A percentile compares a stretch with the other conserved stretches of the same genome.
Evolutionary conservation across 2,329 filamentous ascomycete genomes (phyloP).

Genomic region (Pseudocercospora musae): DNA sequence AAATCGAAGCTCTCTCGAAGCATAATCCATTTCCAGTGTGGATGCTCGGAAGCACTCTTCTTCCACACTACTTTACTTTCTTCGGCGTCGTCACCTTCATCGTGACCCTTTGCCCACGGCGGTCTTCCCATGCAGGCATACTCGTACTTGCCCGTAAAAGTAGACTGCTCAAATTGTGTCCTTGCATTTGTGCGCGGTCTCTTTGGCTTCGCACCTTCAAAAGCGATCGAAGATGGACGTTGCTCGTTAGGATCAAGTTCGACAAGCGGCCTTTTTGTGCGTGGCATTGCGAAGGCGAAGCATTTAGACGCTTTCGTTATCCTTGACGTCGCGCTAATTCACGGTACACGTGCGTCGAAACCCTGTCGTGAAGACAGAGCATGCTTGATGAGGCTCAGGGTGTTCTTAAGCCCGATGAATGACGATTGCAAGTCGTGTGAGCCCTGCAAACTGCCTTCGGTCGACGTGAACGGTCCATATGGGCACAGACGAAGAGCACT

Average conservation of each 20-base stretch:
- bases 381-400: background rate
- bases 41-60: constrained; percentile 7
- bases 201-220: constrained; percentile 3
- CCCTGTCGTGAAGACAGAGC: background rate
- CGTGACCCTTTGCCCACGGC: constrained; percentile 4
- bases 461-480: no score
- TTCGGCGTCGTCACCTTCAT: background rate
- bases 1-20: constrained; percentile 6
- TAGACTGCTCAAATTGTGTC: constrained; percentile 7
- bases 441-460: background rate
- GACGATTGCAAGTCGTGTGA: background rate
- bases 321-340: background rate
- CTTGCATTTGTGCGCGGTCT: constrained; percentile 5
- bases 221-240: background rate
- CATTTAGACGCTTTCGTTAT: background rate
- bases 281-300: constrained; percentile 6
- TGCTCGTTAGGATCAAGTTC: constrained; percentile 8
- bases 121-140: constrained; percentile 7
- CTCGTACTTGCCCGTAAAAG: constrained; percentile 7
- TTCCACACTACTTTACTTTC: background rate
- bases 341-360: background rate
- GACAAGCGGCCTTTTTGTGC: constrained; percentile 4
- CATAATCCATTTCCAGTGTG: constrained; percentile 12
- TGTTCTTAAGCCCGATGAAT: background rate
- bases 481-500: no score